A percentile compares a stretch with the other conserved stretches of the same genome.
These are phyloP conservation scores for Globisporangium viniferum DNA, from an alignment of 352 stramenopile genomes.

Conservation along the genomic window DNA sequence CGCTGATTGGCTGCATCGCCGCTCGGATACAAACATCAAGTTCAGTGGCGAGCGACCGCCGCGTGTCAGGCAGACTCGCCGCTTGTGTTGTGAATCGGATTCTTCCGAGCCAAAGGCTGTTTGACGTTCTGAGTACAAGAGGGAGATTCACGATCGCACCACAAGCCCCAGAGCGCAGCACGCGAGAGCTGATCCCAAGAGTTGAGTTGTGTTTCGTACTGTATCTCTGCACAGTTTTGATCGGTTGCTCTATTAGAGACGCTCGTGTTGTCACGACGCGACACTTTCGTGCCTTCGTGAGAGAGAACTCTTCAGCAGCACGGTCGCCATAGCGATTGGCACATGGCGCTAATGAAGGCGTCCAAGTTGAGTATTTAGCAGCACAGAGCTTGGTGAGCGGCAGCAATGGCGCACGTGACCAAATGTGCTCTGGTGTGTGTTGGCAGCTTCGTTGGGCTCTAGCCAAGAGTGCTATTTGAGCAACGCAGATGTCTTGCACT, in stretches of 20 bases:
- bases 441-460: too few species aligned
- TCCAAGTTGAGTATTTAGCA: background rate
- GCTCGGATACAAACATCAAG: conserved; percentile 11
- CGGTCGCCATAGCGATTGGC: background rate
- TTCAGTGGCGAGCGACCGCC: conserved; percentile 2
- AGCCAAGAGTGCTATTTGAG: too few species aligned
- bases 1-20: background rate
- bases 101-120: background rate
- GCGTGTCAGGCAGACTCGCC: conserved; percentile 5
- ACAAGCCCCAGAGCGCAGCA: background rate
- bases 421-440: too few species aligned
- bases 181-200: background rate
- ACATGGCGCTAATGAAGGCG: background rate
- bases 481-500: too few species aligned
- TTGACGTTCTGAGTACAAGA: background rate
- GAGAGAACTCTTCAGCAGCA: background rate
- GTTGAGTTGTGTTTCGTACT: background rate
- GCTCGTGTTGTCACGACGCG: background rate
- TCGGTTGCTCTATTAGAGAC: background rate
- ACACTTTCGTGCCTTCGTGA: background rate
- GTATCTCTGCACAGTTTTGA: background rate
- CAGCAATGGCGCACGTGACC: too few species aligned
- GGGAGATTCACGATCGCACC: conserved; percentile 5
- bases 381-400: too few species aligned
- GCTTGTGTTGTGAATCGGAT: background rate